Conservation (phyloP, 306 rosid species). For the Cicer chorassanicum region DNA sequence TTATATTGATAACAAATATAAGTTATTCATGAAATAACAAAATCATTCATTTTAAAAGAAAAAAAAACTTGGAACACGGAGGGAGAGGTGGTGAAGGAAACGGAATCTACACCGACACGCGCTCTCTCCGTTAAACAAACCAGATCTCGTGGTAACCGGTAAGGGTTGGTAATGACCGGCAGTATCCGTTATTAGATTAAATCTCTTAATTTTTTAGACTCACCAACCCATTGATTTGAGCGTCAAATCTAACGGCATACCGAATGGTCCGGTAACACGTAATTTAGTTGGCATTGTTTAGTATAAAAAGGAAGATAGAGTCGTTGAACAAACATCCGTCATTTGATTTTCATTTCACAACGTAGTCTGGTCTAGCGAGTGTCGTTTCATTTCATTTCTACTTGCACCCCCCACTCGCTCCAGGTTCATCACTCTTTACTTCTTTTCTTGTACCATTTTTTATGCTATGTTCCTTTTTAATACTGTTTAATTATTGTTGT, state of each 20-base stretch:
- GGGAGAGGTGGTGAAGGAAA: not conserved
- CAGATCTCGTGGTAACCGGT: slow-evolving; percentile 16
- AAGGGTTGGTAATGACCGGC: slow-evolving; percentile 61
- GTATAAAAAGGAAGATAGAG: slow-evolving; percentile 51
- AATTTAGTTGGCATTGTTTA: not conserved
- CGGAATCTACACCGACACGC: slow-evolving; percentile 42
- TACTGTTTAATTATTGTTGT: not conserved
- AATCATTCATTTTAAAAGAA: no score
- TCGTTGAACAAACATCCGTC: slow-evolving; percentile 4
- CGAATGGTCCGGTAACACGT: slow-evolving; percentile 59
- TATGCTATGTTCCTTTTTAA: not conserved
- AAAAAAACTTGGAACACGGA: not conserved
- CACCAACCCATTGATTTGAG: slow-evolving; percentile 58
- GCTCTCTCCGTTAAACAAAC: not conserved
- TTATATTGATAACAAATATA: no score
- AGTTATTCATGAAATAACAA: no score
- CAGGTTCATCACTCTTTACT: slow-evolving; percentile 42
- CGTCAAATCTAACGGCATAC: slow-evolving; percentile 52
- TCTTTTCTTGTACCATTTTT: not conserved
- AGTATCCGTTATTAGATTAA: slow-evolving; percentile 41
- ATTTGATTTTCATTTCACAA: not conserved
- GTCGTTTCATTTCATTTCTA: not conserved
- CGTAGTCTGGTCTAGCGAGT: slow-evolving; percentile 21
- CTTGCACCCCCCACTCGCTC: slow-evolving; percentile 34
- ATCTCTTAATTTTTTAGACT: not conserved